Conservation (phyloP, 1,284 basidiomycete genomes). For the Trametes sp. region DNA sequence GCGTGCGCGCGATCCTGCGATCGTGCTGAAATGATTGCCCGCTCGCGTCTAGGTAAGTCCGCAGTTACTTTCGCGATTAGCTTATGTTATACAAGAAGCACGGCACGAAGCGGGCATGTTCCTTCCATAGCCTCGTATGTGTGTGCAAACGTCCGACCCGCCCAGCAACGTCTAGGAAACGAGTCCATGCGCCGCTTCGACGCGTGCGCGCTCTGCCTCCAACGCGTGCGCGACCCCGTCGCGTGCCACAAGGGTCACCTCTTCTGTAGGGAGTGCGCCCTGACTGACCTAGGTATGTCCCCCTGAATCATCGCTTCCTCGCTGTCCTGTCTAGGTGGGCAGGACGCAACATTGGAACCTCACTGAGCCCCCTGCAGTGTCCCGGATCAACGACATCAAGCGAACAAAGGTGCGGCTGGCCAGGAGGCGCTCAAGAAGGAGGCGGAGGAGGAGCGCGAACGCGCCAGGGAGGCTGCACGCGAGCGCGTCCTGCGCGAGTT, state of each 20-base stretch:
- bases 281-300: constrained; percentile 75
- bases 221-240: constrained; percentile 80
- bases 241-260: constrained; percentile 87
- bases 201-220: constrained; percentile 86
- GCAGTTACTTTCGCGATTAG: no score
- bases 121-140: not conserved
- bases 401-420: constrained; percentile 79
- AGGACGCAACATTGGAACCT: no score
- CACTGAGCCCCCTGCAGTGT: constrained; percentile 63
- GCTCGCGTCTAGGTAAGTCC: no score
- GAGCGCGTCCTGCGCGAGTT: constrained; percentile 89
- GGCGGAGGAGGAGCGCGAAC: constrained; percentile 74
- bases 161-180: constrained; percentile 83
- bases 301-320: no score
- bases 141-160: constrained; percentile 27
- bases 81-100: constrained; percentile 86
- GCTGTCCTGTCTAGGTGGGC: no score
- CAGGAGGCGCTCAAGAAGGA: constrained; percentile 78
- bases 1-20: no score
- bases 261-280: constrained; percentile 90
- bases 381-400: constrained; percentile 92
- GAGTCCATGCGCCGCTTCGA: constrained; percentile 92
- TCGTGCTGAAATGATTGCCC: no score
- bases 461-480: constrained; percentile 75
- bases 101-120: constrained; percentile 75